Percentiles rank a stretch among this genome's conserved stretches.
Conservation (phyloP, 192 early-diverging fungal genomes). For the Entomortierella beljakovae region DNA sequence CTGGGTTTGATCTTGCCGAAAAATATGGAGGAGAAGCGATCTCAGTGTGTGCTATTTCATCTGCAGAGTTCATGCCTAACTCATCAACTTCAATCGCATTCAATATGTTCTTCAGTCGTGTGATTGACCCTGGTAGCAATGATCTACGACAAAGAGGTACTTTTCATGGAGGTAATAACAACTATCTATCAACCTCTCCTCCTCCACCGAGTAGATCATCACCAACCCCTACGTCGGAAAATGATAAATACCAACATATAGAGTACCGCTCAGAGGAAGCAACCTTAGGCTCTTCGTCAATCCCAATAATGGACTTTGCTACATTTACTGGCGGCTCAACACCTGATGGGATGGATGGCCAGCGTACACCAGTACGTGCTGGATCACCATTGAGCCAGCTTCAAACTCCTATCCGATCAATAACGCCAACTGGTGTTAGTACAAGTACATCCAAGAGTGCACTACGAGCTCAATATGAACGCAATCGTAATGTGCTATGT, state of each 20-base stretch:
- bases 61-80: slow-evolving; percentile 42
- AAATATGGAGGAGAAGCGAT: slow-evolving; percentile 47
- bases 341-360: neutral
- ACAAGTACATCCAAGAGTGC: slow-evolving; percentile 12
- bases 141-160: neutral
- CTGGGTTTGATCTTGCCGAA: slow-evolving; percentile 7
- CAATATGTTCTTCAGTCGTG: slow-evolving; percentile 42
- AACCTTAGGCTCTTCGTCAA: slow-evolving; percentile 1
- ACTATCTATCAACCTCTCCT: neutral
- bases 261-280: neutral
- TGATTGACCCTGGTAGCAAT: slow-evolving; percentile 18
- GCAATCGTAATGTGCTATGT: slow-evolving; percentile 33
- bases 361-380: neutral
- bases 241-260: neutral
- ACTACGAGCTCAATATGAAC: slow-evolving; percentile 40
- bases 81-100: slow-evolving; percentile 38
- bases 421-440: slow-evolving; percentile 22
- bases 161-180: neutral
- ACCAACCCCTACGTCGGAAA: slow-evolving; percentile 15
- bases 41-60: slow-evolving; percentile 27
- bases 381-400: slow-evolving; percentile 1
- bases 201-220: neutral
- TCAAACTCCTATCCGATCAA: neutral
- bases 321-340: slow-evolving; percentile 28
- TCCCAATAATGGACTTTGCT: slow-evolving; percentile 49